Evolutionary conservation across 1,284 basidiomycete genomes (phyloP), one percentile per base, ranked within the genome.

Genomic region (Cryptococcus sp.): DNA sequence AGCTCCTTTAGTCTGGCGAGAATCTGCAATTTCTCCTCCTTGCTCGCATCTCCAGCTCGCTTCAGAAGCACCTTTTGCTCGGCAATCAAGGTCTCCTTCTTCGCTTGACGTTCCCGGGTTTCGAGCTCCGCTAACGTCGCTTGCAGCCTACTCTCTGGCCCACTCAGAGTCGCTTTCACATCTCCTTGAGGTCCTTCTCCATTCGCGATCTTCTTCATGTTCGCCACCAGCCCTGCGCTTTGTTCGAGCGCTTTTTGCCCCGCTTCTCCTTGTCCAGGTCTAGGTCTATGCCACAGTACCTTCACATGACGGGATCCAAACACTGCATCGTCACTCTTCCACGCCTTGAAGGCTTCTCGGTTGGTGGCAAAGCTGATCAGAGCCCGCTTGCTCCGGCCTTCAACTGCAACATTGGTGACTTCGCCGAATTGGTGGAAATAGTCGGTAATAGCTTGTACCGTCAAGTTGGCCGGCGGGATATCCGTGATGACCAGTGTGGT

Each of bases 251-350:
- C 84, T 64, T 87, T 83, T 54, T 86, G 80, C 1, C 91, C 91
- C 17, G 81, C 82, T 62, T 85, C 86, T 16, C 91, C 91, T 68
- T 92, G 89, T 0, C 91, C 92, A 55, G 89, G 89, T 84, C 92
- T 85, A 3, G 92, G 92, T 66, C 88, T 83, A 80, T 94, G 92
- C 92, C 92, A 94, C 68, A 93, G 89, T 44, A 94, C 83, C 77
- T 95, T 96, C 67, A 97, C 93, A 74, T 97, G 97, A 44, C 94
- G 86, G 69, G 93, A 94, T 17, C 87, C 87, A 72, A 97, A 96
- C 25, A 97, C 88, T 17, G 93, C 92, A 61, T 95, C 92, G 73
- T 95, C 91, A 25, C 87, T 88, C 75, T 89, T 90, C 89, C 94
- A 93, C 0, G 94, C 94, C 22, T 85, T 83, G 69, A 88, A 87